Base-by-base conservation (phyloP, 2,329 filamentous ascomycete genomes). In the Epichloe elymi region DNA sequence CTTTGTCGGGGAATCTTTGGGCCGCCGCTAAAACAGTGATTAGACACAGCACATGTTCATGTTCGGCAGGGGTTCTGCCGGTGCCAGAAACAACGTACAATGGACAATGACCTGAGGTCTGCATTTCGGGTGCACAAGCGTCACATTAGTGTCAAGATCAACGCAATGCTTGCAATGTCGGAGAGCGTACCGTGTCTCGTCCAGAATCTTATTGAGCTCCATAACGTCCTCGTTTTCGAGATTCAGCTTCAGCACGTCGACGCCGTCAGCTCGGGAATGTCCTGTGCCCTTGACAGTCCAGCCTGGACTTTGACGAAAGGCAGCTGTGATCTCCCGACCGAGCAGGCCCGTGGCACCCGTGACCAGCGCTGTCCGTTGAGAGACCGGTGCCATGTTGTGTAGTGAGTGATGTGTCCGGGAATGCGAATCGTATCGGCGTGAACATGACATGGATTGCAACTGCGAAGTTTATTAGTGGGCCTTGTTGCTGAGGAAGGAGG, bases 271-370 rank as follows among this genome's bases (percentile, higher is more conserved):
- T 50, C 89, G 79, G 11, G 81, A 86, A 63, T 85, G 79, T 15
- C 86, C 87, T 3, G 84, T 85, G 46, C 86, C 86, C 56, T 82
- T 81, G 52, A 82, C 80, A n/a, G 72, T 70, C 79, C 88, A 95
- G 38, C 58, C 58, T 10, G 48, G 47, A 19, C 58, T 57, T 51
- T 75, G 67, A 50, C 82, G 72, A 64, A 95, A 95, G 12, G 78
- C 79, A 54, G 76, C 79, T 50, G 83, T 73, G 11, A 95, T 85
- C 65, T 93, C 82, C 42, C 88, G 80, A 46, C 90, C 89, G 2
- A 95, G 76, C 11, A 95, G 75, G 50, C 89, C 89, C 19, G 86
- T 91, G 38, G 88, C 88, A 52, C 89, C 89, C 6, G 89, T 95
- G 51, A 95, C 72, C 26, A 95, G 74, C 10, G 79, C 88, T 26